phyloP scores from a whole-genome alignment of 1,284 basidiomycete genomes.

The Trametes hirsuta region DNA sequence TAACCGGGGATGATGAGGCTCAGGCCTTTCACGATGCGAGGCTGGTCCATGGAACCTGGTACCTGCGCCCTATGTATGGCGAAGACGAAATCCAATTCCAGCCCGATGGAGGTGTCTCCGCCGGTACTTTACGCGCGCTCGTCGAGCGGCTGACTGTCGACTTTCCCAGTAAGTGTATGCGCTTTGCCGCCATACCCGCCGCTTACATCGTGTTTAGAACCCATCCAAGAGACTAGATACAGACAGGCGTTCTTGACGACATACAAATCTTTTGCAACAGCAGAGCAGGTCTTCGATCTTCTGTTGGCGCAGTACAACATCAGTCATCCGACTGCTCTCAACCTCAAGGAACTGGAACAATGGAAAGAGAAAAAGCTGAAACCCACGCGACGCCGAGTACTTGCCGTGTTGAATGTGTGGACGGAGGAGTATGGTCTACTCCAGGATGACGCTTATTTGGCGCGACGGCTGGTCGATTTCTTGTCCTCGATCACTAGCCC shows the following conservation, averaged over 20 bases:
- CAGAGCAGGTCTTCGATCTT: slow-evolving; percentile 68
- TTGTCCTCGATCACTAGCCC: slow-evolving; percentile 48
- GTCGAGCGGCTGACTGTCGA: slow-evolving; percentile 72
- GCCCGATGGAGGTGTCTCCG: slow-evolving; percentile 59
- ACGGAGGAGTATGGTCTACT: slow-evolving; percentile 60
- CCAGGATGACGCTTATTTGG: slow-evolving; percentile 66
- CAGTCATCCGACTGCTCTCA: slow-evolving; percentile 53
- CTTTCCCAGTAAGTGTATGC: slow-evolving; percentile 47
- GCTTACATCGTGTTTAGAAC: slow-evolving; percentile 35
- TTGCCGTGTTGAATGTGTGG: slow-evolving; percentile 64
- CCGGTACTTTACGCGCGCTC: slow-evolving; percentile 70
- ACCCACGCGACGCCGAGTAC: slow-evolving; percentile 58
- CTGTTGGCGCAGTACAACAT: slow-evolving; percentile 68
- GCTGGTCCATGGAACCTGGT: slow-evolving; percentile 50
- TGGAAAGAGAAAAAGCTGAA: slow-evolving; percentile 69
- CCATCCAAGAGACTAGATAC: slow-evolving; percentile 53
- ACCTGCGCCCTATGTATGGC: slow-evolving; percentile 62
- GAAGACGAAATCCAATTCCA: slow-evolving; percentile 60
- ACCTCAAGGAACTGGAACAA: slow-evolving; percentile 54
- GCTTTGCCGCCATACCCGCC: background rate
- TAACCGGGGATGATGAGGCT: slow-evolving; percentile 51
- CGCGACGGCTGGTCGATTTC: slow-evolving; percentile 58
- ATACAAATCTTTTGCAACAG: slow-evolving; percentile 76
- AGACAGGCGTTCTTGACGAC: slow-evolving; percentile 77
- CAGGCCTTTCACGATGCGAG: slow-evolving; percentile 42